Base-by-base conservation (phyloP, 2,329 filamentous ascomycete genomes). In the Nannizzia gypsea region DNA sequence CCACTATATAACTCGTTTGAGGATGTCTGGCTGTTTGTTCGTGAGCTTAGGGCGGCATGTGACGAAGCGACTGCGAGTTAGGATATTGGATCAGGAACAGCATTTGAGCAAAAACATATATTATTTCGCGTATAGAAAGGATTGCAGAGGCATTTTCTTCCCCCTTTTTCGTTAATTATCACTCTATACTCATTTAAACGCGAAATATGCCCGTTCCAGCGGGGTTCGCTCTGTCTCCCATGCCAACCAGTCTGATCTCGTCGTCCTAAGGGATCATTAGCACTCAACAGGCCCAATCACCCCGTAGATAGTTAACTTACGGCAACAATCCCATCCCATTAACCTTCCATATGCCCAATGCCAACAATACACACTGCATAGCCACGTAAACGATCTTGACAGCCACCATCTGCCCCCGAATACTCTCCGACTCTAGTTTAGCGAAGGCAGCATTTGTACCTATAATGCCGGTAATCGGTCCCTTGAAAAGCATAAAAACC, bases 401-500 rank as follows among this genome's bases (percentile, higher is more conserved):
- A 66, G 86, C 82, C 61, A 95, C 72, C 67, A 97, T 81, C 71
- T 89, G 83, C 42, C 76, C 78, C 64, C 81, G 83, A 66, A 89
- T 96, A 36, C 82, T 84, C 58, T 90, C 85, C 20, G 89, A 91
- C 73, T 96, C 90, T 74, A 95, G 95, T 63, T 87, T 86, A 70
- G 89, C 84, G 73, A 99, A 97, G n/a, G 88, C 89, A 69, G 86
- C 83, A 70, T 93, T 90, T 55, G 92, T 92, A 66, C 79, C 83
- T 62, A 95, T 76, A 52, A 97, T 77, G 36, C 91, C 93, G 74
- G 89, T 83, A 62, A 99, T 81, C 8, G 93, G 93, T 66, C 89
- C 95, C 80, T 97, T 97, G 81, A 99, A 99, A 52, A 95, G 86
- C 88, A 96, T 97, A 69, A 92, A 91, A 17, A 97, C 92, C 91